Conservation (phyloP, 495 filamentous ascomycete species). For the Penicillium macrosclerotiorum region DNA sequence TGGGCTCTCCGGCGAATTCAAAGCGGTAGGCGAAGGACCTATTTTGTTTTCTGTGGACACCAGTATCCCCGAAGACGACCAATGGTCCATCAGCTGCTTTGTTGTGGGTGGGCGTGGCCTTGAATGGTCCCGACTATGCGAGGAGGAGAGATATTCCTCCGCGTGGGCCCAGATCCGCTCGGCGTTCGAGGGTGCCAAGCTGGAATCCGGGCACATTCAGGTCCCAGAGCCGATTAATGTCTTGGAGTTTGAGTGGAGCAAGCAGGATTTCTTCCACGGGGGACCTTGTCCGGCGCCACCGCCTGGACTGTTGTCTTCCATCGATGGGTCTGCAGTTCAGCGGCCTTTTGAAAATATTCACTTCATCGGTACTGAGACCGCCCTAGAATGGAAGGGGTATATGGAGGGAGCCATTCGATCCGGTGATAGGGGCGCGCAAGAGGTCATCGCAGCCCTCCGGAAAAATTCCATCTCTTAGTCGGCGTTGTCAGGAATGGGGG, state of each 20-base stretch:
- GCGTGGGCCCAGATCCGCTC: background rate
- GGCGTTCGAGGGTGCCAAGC: conserved; percentile 4
- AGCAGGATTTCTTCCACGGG: conserved; percentile 10
- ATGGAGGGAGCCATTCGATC: conserved; percentile 46
- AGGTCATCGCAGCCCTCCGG: conserved; percentile 23
- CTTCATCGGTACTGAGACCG: conserved; percentile 45
- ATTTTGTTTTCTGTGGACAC: conserved; percentile 36
- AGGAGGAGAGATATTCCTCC: background rate
- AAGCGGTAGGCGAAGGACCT: conserved; percentile 22
- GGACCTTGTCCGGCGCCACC: conserved; percentile 15
- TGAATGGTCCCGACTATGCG: conserved; percentile 22
- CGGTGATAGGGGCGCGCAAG: conserved; percentile 34
- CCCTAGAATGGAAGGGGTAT: conserved; percentile 42
- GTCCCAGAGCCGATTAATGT: conserved; percentile 10
- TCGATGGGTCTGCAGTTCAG: conserved; percentile 14
- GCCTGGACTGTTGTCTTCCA: conserved; percentile 23
- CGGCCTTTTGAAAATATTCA: conserved; percentile 33
- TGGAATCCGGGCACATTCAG: background rate
- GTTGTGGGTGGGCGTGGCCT: conserved; percentile 26
- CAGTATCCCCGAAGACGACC: conserved; percentile 21
- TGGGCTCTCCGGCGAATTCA: conserved; percentile 27
- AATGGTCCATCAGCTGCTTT: conserved; percentile 42
- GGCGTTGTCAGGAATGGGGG: background rate
- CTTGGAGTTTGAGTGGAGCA: conserved; percentile 10
- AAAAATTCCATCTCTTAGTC: too few species aligned